Percentiles rank a stretch among this genome's conserved stretches.
Evolutionary conservation across 2,329 filamentous ascomycete genomes (phyloP).

Genomic region (Atkinsonella hypoxylon): DNA sequence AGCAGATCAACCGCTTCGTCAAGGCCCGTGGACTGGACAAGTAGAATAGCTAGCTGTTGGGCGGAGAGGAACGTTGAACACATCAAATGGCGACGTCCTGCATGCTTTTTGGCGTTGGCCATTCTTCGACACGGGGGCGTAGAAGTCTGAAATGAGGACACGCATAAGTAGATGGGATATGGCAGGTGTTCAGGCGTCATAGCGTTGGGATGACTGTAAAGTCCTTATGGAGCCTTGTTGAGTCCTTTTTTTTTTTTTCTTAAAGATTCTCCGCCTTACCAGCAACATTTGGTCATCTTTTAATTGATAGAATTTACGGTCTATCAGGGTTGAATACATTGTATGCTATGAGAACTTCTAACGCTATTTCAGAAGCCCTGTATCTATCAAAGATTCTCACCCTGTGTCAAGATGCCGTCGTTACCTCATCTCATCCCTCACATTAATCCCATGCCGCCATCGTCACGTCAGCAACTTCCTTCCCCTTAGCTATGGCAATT

Average conservation of each 20-base stretch:
- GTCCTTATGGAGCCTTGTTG: not conserved
- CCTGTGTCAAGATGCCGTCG: too few species aligned
- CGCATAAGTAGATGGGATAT: not conserved
- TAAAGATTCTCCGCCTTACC: not conserved
- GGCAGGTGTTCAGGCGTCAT: not conserved
- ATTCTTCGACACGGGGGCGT: not conserved
- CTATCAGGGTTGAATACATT: not conserved
- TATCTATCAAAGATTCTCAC: not conserved
- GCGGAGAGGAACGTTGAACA: not conserved
- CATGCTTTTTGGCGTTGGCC: too few species aligned
- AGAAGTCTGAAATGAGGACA: not conserved
- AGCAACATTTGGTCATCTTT: not conserved
- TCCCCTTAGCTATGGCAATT: slow-evolving; percentile 49
- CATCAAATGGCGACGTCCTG: not conserved
- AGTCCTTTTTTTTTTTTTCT: not conserved
- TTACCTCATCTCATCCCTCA: not conserved
- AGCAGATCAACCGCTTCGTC: slow-evolving; percentile 47
- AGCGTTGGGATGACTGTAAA: not conserved
- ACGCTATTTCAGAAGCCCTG: not conserved
- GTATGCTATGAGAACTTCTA: not conserved
- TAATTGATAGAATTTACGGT: not conserved
- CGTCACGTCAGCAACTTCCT: slow-evolving; percentile 38
- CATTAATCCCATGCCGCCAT: slow-evolving; percentile 20
- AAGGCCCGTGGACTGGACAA: slow-evolving; percentile 46
- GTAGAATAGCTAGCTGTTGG: slow-evolving; percentile 13